These are phyloP conservation scores for Cercospora canescens DNA, from an alignment of 2,329 filamentous ascomycete species.

Conservation along the genomic window DNA sequence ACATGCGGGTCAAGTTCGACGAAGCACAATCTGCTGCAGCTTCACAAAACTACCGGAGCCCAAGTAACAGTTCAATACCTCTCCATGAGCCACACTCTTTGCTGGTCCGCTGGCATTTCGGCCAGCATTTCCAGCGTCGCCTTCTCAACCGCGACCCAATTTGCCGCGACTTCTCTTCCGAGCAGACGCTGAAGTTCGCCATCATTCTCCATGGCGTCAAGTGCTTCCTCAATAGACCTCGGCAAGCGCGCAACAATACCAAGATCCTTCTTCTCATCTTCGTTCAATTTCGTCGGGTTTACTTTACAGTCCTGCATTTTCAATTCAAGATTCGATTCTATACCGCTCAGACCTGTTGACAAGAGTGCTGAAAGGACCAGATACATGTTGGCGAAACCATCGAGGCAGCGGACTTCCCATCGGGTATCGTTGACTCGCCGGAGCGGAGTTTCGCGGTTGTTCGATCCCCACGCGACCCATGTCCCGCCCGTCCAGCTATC, in stretches of 20 bases:
- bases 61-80: slow-evolving; percentile 53
- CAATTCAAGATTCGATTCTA: slow-evolving; percentile 48
- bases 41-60: background rate
- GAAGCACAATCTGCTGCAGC: too few relatives aligned
- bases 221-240: slow-evolving; percentile 53
- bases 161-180: slow-evolving; percentile 11
- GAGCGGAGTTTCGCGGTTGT: slow-evolving; percentile 76
- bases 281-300: slow-evolving; percentile 55
- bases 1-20: too few relatives aligned
- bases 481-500: slow-evolving; percentile 76
- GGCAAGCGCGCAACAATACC: slow-evolving; percentile 60
- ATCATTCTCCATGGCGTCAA: slow-evolving; percentile 49
- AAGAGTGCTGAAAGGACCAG: slow-evolving; percentile 65
- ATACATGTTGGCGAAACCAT: slow-evolving; percentile 79
- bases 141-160: slow-evolving; percentile 52
- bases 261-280: slow-evolving; percentile 50
- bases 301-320: slow-evolving; percentile 55
- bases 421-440: slow-evolving; percentile 55
- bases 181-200: background rate
- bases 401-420: slow-evolving; percentile 74
- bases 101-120: slow-evolving; percentile 50
- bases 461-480: slow-evolving; percentile 77
- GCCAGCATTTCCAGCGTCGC: slow-evolving; percentile 56
- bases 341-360: slow-evolving; percentile 58
- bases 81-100: slow-evolving; percentile 63